Evolutionary conservation across 176 grass and related monocot species (phyloP).

Genomic region (Carex cristatella): DNA sequence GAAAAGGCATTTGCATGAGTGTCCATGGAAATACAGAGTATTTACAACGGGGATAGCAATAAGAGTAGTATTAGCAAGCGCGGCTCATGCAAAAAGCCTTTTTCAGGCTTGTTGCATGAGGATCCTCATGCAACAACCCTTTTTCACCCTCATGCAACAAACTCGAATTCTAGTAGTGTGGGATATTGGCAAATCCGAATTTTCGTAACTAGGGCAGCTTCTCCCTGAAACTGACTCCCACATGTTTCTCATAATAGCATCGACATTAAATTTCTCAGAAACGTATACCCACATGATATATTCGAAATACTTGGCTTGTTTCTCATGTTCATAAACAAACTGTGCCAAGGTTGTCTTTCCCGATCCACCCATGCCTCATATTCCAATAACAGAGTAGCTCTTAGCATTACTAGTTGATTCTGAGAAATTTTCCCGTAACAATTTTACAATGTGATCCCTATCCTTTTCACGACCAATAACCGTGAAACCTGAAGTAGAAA

Average conservation of each 20-base stretch:
- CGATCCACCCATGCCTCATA: conserved; percentile 27
- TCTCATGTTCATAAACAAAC: conserved; percentile 13
- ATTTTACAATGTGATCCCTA: neutral
- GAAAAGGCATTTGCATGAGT: no score
- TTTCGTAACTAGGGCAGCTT: no score
- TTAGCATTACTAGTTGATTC: neutral
- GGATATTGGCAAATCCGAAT: no score
- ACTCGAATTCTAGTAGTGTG: no score
- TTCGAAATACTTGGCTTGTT: neutral
- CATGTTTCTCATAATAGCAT: conserved; percentile 1
- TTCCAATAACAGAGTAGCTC: conserved; percentile 26
- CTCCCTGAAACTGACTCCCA: neutral
- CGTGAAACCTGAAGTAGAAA: neutral
- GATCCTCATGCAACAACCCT: no score
- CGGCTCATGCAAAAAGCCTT: no score
- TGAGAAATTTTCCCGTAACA: neutral
- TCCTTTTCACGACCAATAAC: conserved; percentile 30
- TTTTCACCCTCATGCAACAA: no score
- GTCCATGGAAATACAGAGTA: no score
- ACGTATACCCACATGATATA: conserved; percentile 26
- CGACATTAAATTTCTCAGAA: neutral
- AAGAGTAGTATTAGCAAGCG: no score
- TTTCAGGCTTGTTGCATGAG: no score
- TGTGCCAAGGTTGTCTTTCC: conserved; percentile 45
- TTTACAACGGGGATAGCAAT: no score